A percentile compares a stretch with the other conserved stretches of the same genome.
These are phyloP conservation scores for Cryptosporidium sp. DNA, from an alignment of 169 alveolate species.

Conservation along the genomic window DNA sequence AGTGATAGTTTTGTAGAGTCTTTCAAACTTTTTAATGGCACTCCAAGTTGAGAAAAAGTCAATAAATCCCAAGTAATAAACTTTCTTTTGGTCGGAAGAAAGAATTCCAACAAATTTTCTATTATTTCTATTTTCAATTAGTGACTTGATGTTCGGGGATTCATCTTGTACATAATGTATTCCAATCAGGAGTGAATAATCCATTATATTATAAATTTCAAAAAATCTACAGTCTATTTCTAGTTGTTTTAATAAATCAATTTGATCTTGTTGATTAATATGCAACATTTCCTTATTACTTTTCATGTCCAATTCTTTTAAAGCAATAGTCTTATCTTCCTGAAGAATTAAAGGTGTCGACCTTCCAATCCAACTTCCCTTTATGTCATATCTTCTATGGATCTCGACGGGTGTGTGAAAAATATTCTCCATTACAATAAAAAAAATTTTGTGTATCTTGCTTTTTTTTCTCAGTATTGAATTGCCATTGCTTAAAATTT, in stretches of 20 bases:
- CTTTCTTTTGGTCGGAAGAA: conserved; percentile 76
- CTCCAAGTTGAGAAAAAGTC: conserved; percentile 85
- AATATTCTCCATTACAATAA: conserved; percentile 96
- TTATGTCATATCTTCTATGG: conserved; percentile 90
- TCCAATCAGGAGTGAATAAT: conserved; percentile 92
- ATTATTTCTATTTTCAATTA: conserved; percentile 26
- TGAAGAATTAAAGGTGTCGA: conserved; percentile 83
- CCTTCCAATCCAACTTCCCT: conserved; percentile 93
- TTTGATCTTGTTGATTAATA: conserved; percentile 81
- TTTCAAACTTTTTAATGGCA: conserved; percentile 46
- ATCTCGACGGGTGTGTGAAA: conserved; percentile 93
- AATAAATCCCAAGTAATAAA: conserved; percentile 85
- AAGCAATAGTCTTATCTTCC: conserved; percentile 89
- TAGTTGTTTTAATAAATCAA: conserved; percentile 81
- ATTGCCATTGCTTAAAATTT: conserved; percentile 4
- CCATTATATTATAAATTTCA: conserved; percentile 85
- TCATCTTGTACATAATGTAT: conserved; percentile 82
- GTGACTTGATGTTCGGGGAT: conserved; percentile 7
- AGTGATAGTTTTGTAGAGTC: conserved; percentile 26
- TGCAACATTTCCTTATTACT: conserved; percentile 82
- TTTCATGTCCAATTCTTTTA: conserved; percentile 89
- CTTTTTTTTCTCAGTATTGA: conserved; percentile 32
- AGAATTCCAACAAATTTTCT: conserved; percentile 76
- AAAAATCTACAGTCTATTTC: conserved; percentile 87
- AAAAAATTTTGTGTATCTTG: conserved; percentile 86